A percentile compares a stretch with the other conserved stretches of the same genome.
These are phyloP conservation scores for Umbelopsis sp. DNA, from an alignment of 371 early-diverging fungal genomes.

Conservation along the genomic window DNA sequence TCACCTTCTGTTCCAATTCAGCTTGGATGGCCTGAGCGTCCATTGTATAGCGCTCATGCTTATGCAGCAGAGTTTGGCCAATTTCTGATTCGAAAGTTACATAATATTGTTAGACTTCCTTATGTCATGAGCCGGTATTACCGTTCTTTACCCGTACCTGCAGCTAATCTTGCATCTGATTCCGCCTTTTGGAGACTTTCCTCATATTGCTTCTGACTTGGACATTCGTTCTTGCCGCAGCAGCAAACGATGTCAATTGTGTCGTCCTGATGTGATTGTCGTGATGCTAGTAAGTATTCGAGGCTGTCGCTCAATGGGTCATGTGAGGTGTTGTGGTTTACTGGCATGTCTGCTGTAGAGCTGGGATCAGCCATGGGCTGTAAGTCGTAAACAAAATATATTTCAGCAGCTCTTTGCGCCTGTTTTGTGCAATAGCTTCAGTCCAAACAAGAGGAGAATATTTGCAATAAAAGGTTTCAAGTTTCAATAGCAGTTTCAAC, in stretches of 20 bases:
- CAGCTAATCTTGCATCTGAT: conserved; percentile 18
- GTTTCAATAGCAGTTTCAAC: too few species aligned
- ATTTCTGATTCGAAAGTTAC: background rate
- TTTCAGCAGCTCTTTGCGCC: too few species aligned
- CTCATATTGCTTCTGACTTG: background rate
- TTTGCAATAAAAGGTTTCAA: too few species aligned
- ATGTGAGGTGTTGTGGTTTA: background rate
- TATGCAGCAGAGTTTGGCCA: conserved; percentile 17
- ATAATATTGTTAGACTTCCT: background rate
- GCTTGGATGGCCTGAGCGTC: conserved; percentile 5
- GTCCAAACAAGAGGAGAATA: too few species aligned
- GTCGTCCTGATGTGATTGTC: background rate
- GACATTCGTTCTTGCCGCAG: conserved; percentile 12
- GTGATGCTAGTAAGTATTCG: background rate
- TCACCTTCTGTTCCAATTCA: background rate
- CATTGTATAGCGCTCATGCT: background rate
- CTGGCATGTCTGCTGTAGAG: background rate
- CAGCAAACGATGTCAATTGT: background rate
- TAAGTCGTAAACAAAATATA: background rate
- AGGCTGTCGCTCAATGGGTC: conserved; percentile 9
- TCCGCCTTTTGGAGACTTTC: conserved; percentile 1
- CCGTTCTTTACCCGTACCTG: background rate
- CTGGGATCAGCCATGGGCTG: background rate
- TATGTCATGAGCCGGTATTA: background rate
- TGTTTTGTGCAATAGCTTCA: too few species aligned